Percentiles rank a stretch among this genome's conserved stretches.
Evolutionary conservation across 2,329 filamentous ascomycete genomes (phyloP).

Genomic region (Orbilia oligospora): DNA sequence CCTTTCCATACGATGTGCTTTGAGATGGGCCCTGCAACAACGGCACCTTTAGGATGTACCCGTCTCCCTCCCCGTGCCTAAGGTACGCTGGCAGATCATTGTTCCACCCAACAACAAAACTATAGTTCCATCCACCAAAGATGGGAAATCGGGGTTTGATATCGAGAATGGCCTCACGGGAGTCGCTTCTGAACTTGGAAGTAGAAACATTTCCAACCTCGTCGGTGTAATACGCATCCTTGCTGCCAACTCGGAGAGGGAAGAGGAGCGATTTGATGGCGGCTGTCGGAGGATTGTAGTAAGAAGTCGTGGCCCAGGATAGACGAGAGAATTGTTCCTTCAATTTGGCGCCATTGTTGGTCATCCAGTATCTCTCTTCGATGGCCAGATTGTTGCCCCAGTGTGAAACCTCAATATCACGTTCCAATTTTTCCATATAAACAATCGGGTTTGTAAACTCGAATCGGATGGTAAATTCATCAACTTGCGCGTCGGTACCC

Average conservation of each 20-base stretch:
- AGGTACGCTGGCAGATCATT: constrained; percentile 83
- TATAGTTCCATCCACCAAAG: constrained; percentile 98
- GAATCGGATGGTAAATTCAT: constrained; percentile 83
- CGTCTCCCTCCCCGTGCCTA: constrained; percentile 75
- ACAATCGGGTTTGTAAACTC: constrained; percentile 94
- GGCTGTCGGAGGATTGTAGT: constrained; percentile 81
- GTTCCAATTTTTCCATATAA: constrained; percentile 83
- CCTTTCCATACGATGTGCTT: constrained; percentile 81
- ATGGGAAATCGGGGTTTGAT: constrained; percentile 95
- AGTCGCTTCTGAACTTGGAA: constrained; percentile 83
- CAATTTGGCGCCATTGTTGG: constrained; percentile 86
- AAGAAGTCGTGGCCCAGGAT: constrained; percentile 79
- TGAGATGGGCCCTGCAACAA: constrained; percentile 94
- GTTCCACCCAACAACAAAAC: constrained; percentile 97
- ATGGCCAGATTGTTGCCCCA: constrained; percentile 98
- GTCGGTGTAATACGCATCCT: constrained; percentile 93
- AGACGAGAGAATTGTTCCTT: constrained; percentile 81
- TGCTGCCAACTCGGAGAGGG: constrained; percentile 82
- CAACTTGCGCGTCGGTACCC: constrained; percentile 73
- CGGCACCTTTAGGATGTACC: constrained; percentile 89
- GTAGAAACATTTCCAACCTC: constrained; percentile 98
- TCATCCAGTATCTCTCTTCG: constrained; percentile 91
- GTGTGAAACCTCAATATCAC: constrained; percentile 94
- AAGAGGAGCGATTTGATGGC: constrained; percentile 87
- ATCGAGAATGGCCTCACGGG: constrained; percentile 85